A percentile compares a stretch with the other conserved stretches of the same genome.
Evolutionary conservation across 176 grass and related monocot genomes (phyloP).

Genomic region (Zoysia pacifica): DNA sequence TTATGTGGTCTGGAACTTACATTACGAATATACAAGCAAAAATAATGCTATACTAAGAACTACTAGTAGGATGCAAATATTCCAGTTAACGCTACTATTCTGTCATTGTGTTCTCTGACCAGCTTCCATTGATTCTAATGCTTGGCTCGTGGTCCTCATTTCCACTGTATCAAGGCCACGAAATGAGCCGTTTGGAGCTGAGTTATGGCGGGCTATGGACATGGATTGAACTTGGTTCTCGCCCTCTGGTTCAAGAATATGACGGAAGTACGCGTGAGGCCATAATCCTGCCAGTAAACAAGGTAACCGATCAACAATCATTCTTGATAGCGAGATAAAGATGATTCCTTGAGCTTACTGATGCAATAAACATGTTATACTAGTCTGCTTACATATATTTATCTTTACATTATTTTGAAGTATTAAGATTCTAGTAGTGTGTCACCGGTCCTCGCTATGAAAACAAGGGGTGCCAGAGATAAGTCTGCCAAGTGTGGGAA

Average conservation of each 20-base stretch:
- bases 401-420: no score
- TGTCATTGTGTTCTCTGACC: constrained; percentile 26
- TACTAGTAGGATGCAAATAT: not conserved
- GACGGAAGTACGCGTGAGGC: constrained; percentile 48
- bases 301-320: constrained; percentile 7
- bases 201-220: constrained; percentile 10
- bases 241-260: constrained; percentile 32
- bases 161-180: constrained; percentile 3
- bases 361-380: not conserved
- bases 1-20: not conserved
- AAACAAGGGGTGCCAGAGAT: not conserved
- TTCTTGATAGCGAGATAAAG: constrained; percentile 4
- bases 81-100: not conserved
- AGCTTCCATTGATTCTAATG: constrained; percentile 43
- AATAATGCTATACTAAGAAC: not conserved
- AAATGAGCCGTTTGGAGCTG: constrained; percentile 2
- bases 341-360: not conserved
- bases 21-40: not conserved
- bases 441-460: not conserved
- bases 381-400: not conserved
- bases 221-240: constrained; percentile 23
- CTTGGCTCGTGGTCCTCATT: constrained; percentile 24
- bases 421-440: not conserved
- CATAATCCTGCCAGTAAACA: constrained; percentile 54
- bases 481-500: not conserved